Percentiles rank a stretch among this genome's conserved stretches.
Evolutionary conservation across 495 filamentous ascomycete species (phyloP).

Genomic region (Parachaetomium inaequale): DNA sequence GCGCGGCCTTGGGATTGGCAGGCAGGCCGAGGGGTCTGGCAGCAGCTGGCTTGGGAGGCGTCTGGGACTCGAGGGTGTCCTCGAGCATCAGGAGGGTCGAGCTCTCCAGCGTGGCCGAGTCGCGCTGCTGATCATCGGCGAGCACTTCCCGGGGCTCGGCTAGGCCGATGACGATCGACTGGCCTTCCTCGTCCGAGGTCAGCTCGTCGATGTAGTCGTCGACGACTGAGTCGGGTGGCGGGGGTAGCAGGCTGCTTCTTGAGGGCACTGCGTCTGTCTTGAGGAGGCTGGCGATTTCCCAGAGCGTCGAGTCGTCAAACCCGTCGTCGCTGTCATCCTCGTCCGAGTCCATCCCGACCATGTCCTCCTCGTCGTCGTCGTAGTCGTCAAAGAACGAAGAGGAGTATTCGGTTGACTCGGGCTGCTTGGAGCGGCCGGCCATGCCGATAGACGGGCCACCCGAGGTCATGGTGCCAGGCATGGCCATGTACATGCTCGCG

Average conservation of each 20-base stretch:
- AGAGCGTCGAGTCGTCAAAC: slow-evolving; percentile 54
- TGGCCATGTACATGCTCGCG: slow-evolving; percentile 36
- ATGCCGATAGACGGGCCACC: slow-evolving; percentile 29
- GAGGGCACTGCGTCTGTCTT: slow-evolving; percentile 45
- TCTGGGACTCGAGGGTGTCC: slow-evolving; percentile 1
- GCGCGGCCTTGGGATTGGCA: slow-evolving; percentile 19
- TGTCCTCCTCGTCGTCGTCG: slow-evolving; percentile 38
- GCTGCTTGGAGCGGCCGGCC: slow-evolving; percentile 32
- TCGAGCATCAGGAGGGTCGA: slow-evolving; percentile 28
- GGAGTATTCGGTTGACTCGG: slow-evolving; percentile 37
- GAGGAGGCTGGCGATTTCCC: slow-evolving; percentile 55
- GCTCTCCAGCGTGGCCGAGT: slow-evolving; percentile 28
- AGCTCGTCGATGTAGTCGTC: slow-evolving; percentile 32
- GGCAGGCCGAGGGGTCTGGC: slow-evolving; percentile 20
- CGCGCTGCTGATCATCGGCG: slow-evolving; percentile 21
- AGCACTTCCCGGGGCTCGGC: slow-evolving; percentile 26
- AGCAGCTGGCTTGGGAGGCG: slow-evolving; percentile 19
- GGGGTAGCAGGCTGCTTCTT: slow-evolving; percentile 42
- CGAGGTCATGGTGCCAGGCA: slow-evolving; percentile 50
- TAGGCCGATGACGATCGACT: slow-evolving; percentile 34
- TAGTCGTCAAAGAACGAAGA: slow-evolving; percentile 53
- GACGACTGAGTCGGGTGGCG: slow-evolving; percentile 22
- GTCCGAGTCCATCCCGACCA: slow-evolving; percentile 36
- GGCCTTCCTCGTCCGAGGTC: slow-evolving; percentile 34
- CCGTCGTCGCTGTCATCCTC: slow-evolving; percentile 46